phyloP scores from a whole-genome alignment of 108 stramenopile genomes.

The Fragilaria crotonensis region DNA sequence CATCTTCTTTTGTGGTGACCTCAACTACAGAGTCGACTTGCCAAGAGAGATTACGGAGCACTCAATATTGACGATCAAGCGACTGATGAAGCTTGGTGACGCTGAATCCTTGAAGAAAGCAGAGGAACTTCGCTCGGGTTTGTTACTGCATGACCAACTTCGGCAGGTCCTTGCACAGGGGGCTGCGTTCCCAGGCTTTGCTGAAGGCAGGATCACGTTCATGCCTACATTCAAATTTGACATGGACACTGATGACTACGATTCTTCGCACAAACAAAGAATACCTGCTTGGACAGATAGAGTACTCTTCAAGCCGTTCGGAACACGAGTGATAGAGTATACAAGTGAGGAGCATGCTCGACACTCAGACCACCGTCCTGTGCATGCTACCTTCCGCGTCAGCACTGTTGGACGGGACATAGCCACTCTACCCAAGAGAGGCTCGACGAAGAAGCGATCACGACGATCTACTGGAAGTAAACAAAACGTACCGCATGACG shows the following conservation, averaged over 20 bases:
- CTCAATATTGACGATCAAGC: conserved; percentile 19
- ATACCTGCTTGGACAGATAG: conserved; percentile 88
- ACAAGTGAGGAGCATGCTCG: conserved; percentile 39
- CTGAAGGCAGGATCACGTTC: conserved; percentile 72
- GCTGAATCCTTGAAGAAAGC: not conserved
- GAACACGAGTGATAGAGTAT: conserved; percentile 62
- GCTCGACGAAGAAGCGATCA: no score
- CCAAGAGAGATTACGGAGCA: conserved; percentile 65
- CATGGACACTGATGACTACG: conserved; percentile 64
- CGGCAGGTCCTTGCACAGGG: conserved; percentile 48
- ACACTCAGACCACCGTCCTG: conserved; percentile 83
- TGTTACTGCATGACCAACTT: conserved; percentile 75
- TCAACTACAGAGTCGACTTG: conserved; percentile 79
- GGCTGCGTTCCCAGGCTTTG: conserved; percentile 61
- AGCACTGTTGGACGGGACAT: conserved; percentile 10
- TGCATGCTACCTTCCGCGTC: conserved; percentile 59
- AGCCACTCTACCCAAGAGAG: no score
- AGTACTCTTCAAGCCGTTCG: conserved; percentile 66
- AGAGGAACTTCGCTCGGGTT: conserved; percentile 20
- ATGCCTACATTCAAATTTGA: conserved; percentile 87
- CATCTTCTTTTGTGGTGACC: conserved; percentile 78
- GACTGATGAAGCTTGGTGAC: not conserved
- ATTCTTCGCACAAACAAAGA: conserved; percentile 82
- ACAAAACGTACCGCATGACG: no score
- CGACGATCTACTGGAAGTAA: no score